Percentiles rank a stretch among this genome's conserved stretches.
Conservation (phyloP, 1,284 basidiomycete species). For the Chiua sp. region DNA sequence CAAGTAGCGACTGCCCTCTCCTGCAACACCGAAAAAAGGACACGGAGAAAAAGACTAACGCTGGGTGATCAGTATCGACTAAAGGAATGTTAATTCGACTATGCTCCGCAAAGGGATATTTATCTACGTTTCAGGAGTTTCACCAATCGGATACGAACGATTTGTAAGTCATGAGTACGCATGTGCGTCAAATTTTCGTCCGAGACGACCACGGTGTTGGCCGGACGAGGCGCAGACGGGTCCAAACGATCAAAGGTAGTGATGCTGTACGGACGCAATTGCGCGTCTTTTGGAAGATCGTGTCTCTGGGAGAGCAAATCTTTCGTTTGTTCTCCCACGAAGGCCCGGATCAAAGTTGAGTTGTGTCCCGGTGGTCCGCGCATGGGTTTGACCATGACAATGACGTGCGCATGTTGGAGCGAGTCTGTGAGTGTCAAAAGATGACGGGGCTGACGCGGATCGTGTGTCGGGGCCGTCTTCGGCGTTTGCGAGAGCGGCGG, state of each 20-base stretch:
- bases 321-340: neutral
- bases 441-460: conserved; percentile 38
- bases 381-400: conserved; percentile 51
- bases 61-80: too few species aligned
- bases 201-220: neutral
- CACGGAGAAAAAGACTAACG: too few species aligned
- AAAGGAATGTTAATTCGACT: too few species aligned
- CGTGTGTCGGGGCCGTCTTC: neutral
- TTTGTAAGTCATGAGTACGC: neutral
- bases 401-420: conserved; percentile 57
- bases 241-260: conserved; percentile 13
- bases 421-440: conserved; percentile 55
- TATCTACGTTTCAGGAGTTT: too few species aligned
- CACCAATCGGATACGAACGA: too few species aligned
- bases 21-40: neutral
- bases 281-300: conserved; percentile 49
- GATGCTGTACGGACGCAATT: conserved; percentile 60
- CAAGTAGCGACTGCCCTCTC: too few species aligned
- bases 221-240: neutral
- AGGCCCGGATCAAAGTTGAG: neutral
- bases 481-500: neutral
- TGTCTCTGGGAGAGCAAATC: conserved; percentile 13
- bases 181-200: conserved; percentile 1
- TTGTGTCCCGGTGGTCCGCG: neutral
- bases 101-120: neutral